Evolutionary conservation across 139 green algal genomes (phyloP), one percentile per base, ranked within the genome.

Genomic region (Spirogloea muscicola): DNA sequence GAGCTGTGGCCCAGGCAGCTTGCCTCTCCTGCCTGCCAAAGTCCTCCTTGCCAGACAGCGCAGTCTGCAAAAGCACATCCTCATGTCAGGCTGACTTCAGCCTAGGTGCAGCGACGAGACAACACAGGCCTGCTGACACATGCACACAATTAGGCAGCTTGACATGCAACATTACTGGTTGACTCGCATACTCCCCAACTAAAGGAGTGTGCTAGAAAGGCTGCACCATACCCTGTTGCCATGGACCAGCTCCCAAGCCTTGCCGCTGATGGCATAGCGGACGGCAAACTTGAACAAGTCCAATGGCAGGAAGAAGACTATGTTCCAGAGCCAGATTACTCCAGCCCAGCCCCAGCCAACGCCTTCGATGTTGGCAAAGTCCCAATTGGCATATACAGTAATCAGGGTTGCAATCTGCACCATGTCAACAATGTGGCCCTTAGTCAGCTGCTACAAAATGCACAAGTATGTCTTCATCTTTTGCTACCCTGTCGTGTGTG

Each of bases 321-420:
- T 31, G 7, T 38, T 70, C n/a, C n/a, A n/a, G n/a, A 81, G 58
- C 73, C 68, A 81, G 38, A 81, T 40, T 6, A 68, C 48, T 0
- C 64, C 65, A 3, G 73, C 73, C 73, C 73, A 81, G 48, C 67
- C 67, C 73, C 73, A 81, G 49, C 73, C 73, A 38, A 34, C 42
- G 21, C 65, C 65, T 18, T 21, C 25, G 13, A 75, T 31, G 18
- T 3, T n/a, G 7, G 68, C 33, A 27, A 81, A 81, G 46, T 48
- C 48, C 73, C 73, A 81, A 27, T 81, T 65, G 64, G 73, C 73
- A 76, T 81, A 81, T 37, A 81, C 73, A 10, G 67, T 68, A 33
- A 81, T 64, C 21, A 81, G 46, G n/a, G 73, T 81, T 25, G 73
- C 69, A 77, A 77, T 77, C 67, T 76, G 67, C 67, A 7, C 55